Evolutionary conservation across 108 stramenopile species (phyloP), one percentile per base, ranked within the genome.

Genomic region (Epipyxis sp.): DNA sequence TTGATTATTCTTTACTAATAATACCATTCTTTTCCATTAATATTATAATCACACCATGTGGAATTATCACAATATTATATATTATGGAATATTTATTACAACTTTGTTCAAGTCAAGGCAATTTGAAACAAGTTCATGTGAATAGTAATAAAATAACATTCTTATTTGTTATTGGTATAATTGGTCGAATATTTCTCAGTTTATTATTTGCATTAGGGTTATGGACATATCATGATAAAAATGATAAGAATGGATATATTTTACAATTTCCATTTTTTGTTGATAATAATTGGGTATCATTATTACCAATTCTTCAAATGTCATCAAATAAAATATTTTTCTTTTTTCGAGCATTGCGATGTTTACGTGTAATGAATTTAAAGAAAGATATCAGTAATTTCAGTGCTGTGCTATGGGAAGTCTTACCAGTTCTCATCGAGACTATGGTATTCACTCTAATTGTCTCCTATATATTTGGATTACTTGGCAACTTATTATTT

Each of bases 381-480:
- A 46, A 74, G 6, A 10, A 57, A 6, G 71, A 74, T 39, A 43
- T 74, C 42, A 3, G 27, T 10, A 25, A 46, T 32, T 74, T 74
- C 50, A 74, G 3, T 6, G 50, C 13, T 10, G 71, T 42, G 3
- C 40, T 74, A 29, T 29, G 40, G 44, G 71, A 46, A 10, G 34
- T 74, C 42, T 3, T 57, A 6, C 71, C 71, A 6, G 50, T 32
- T 10, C 50, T 74, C n/a, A 6, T 74, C 20, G 46, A 74, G 34
- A 74, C 44, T 10, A 30, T 74, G n/a, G 10, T 37, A 16, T 74
- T 74, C 32, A 57, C 71, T 27, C 27, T 74, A 16, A 74, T 74
- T 20, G 71, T 74, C n/a, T 27, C 71, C 3, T 74, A 74, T 32
- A 74, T 74, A 13, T 74, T 74, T 32, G 44, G 46, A 34, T 3